Conservation (phyloP, 805 yeast species). For the Candida sphagnicola region DNA sequence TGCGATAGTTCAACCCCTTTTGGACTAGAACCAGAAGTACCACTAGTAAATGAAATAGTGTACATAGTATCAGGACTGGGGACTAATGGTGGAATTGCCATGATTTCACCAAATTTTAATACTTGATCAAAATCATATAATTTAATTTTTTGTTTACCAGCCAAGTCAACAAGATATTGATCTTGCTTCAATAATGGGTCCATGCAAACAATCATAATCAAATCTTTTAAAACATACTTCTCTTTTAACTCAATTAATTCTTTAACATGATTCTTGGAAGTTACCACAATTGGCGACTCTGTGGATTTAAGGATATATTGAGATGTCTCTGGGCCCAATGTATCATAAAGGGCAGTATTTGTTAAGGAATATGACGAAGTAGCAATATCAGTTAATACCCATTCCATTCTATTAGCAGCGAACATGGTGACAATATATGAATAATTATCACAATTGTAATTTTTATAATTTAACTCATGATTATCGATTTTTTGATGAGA, state of each 20-base stretch:
- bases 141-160: slow-evolving; percentile 14
- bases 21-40: slow-evolving; percentile 66
- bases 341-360: slow-evolving; percentile 28
- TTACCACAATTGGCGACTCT: slow-evolving; percentile 50
- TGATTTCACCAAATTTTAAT: slow-evolving; percentile 27
- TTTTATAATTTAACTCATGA: slow-evolving; percentile 22
- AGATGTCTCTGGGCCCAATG: slow-evolving; percentile 52
- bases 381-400: slow-evolving; percentile 72
- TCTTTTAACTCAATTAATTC: slow-evolving; percentile 26
- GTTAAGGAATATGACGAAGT: slow-evolving; percentile 46
- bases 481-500: slow-evolving; percentile 24
- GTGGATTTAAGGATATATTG: slow-evolving; percentile 59
- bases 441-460: slow-evolving; percentile 19
- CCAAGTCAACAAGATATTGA: slow-evolving; percentile 16
- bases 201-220: slow-evolving; percentile 34
- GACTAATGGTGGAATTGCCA: slow-evolving; percentile 30
- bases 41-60: slow-evolving; percentile 70
- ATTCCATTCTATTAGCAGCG: slow-evolving; percentile 61
- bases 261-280: slow-evolving; percentile 29
- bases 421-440: slow-evolving; percentile 52
- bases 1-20: slow-evolving; percentile 65
- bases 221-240: slow-evolving; percentile 17
- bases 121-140: slow-evolving; percentile 27
- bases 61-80: slow-evolving; percentile 48
- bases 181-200: slow-evolving; percentile 35